Evolutionary conservation across 2,329 filamentous ascomycete genomes (phyloP).

Genomic region (Penicillium sp.): DNA sequence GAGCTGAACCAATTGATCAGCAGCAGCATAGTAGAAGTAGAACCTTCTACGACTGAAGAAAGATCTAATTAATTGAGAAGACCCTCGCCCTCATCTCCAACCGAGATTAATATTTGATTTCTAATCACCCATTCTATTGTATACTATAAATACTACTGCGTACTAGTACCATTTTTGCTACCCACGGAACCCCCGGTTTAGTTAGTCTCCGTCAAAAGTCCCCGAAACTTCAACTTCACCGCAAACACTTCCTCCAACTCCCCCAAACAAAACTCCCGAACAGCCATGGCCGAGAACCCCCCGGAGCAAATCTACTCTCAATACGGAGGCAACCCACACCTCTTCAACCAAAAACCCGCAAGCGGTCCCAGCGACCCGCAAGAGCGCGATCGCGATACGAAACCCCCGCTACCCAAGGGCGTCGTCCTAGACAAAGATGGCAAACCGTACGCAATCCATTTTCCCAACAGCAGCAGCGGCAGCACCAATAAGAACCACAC

Average conservation of each 20-base stretch:
- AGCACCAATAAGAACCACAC: too few relatives aligned
- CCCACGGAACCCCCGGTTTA: too few relatives aligned
- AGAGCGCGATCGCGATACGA: slow-evolving; percentile 26
- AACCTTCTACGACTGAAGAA: too few relatives aligned
- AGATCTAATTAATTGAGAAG: too few relatives aligned
- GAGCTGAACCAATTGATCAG: too few relatives aligned
- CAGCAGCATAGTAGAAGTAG: too few relatives aligned
- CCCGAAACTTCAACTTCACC: slow-evolving; percentile 1
- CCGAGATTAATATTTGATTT: too few relatives aligned
- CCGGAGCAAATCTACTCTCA: slow-evolving; percentile 30
- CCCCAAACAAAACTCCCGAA: neutral
- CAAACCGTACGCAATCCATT: slow-evolving; percentile 57
- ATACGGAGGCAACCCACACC: slow-evolving; percentile 3
- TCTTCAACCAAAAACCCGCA: slow-evolving; percentile 14
- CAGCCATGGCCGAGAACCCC: slow-evolving; percentile 21
- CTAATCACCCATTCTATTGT: too few relatives aligned
- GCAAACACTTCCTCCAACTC: neutral
- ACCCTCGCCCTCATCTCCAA: too few relatives aligned
- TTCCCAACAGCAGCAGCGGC: too few relatives aligned
- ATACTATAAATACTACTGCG: too few relatives aligned
- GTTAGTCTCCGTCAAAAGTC: neutral
- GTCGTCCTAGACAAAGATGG: slow-evolving; percentile 56
- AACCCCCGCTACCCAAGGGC: slow-evolving; percentile 47
- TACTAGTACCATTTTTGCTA: too few relatives aligned
- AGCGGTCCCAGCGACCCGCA: slow-evolving; percentile 25